A percentile compares a stretch with the other conserved stretches of the same genome.
phyloP scores from a whole-genome alignment of 2,329 filamentous ascomycete genomes.

The Teratosphaeria pseudoeucalypti region DNA sequence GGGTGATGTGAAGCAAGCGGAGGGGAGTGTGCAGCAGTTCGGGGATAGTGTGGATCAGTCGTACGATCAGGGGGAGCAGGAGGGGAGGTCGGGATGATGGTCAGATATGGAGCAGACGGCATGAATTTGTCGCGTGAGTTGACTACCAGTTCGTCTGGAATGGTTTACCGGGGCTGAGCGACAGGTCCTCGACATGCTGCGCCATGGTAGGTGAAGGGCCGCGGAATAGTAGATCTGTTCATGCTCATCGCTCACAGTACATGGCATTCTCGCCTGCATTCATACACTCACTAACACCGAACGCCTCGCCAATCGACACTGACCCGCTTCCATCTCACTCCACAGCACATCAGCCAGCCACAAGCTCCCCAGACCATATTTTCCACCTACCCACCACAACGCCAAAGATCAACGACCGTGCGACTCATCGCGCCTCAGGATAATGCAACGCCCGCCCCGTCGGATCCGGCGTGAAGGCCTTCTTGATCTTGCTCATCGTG shows the following conservation, averaged over 20 bases:
- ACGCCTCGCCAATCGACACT: too few species aligned
- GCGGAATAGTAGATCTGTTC: too few species aligned
- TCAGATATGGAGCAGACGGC: not conserved
- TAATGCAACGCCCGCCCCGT: not conserved
- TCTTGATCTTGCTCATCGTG: not conserved
- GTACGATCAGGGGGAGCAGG: conserved; percentile 2
- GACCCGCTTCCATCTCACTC: too few species aligned
- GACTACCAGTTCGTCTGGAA: too few species aligned
- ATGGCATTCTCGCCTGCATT: too few species aligned
- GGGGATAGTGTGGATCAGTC: conserved; percentile 1
- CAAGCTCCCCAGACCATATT: not conserved
- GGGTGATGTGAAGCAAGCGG: not conserved
- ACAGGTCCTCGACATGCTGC: too few species aligned
- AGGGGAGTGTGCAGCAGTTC: conserved; percentile 1
- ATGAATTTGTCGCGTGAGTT: too few species aligned
- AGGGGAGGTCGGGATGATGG: not conserved
- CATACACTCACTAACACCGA: too few species aligned
- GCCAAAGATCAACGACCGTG: not conserved
- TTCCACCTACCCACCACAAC: not conserved
- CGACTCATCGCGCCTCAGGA: not conserved
- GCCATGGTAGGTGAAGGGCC: too few species aligned
- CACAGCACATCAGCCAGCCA: too few species aligned
- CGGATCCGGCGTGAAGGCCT: not conserved
- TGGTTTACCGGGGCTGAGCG: too few species aligned
- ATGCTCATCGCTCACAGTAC: too few species aligned